Conservation (phyloP, 192 early-diverging fungal species). For the Coemansia sp. region DNA sequence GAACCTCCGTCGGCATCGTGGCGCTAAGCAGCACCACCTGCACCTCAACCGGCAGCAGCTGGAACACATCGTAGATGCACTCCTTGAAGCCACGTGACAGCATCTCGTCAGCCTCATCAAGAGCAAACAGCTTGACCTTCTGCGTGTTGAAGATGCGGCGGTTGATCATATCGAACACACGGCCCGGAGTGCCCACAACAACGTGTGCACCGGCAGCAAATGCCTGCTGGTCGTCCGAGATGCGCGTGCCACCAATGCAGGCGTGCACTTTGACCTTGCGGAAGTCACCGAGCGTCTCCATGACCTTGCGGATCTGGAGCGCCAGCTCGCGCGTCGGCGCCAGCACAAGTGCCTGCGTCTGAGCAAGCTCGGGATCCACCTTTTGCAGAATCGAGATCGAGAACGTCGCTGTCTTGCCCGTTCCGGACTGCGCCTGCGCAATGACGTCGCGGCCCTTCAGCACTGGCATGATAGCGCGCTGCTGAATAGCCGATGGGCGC, state of each 20-base stretch:
- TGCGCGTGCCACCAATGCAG: slow-evolving; percentile 96
- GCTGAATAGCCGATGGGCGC: slow-evolving; percentile 94
- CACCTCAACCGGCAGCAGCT: slow-evolving; percentile 79
- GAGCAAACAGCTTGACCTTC: slow-evolving; percentile 94
- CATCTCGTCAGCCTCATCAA: slow-evolving; percentile 99
- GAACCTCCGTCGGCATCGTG: slow-evolving; percentile 93
- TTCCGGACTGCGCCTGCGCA: slow-evolving; percentile 99
- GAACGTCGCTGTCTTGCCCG: slow-evolving; percentile 99
- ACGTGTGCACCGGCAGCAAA: slow-evolving; percentile 84
- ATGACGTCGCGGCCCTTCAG: slow-evolving; percentile 97
- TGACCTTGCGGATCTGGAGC: slow-evolving; percentile 96
- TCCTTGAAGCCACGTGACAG: slow-evolving; percentile 98
- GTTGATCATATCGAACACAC: slow-evolving; percentile 99
- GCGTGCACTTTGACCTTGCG: slow-evolving; percentile 93
- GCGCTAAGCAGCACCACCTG: slow-evolving; percentile 97
- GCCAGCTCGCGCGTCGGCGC: slow-evolving; percentile 98
- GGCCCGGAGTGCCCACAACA: slow-evolving; percentile 97
- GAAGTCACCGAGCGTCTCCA: slow-evolving; percentile 93
- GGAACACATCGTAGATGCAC: slow-evolving; percentile 97
- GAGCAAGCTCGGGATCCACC: slow-evolving; percentile 71
- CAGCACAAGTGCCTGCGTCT: slow-evolving; percentile 94
- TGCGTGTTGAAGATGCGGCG: slow-evolving; percentile 80
- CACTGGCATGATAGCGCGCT: slow-evolving; percentile 94
- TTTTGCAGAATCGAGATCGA: slow-evolving; percentile 98
- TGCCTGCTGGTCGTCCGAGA: slow-evolving; percentile 84